phyloP scores from a whole-genome alignment of 2,329 filamentous ascomycete genomes.

The Colletotrichum sojae region DNA sequence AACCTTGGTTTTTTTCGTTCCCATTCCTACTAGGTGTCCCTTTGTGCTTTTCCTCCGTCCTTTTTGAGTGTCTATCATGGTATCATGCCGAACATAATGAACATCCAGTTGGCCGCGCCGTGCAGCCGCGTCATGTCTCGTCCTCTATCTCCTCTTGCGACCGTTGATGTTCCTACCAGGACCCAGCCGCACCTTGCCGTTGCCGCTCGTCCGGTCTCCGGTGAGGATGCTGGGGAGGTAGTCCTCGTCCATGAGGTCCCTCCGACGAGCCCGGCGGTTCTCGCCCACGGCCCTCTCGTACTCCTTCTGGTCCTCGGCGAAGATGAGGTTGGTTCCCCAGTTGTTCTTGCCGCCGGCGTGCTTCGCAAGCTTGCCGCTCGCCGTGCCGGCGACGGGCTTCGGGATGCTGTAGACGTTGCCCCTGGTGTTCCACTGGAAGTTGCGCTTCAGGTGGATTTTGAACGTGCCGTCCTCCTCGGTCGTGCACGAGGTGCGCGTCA shows the following conservation, averaged over 20 bases:
- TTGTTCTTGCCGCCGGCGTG: constrained; percentile 81
- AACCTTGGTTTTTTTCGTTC: constrained; percentile 29
- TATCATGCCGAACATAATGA: constrained; percentile 41
- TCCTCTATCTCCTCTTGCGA: constrained; percentile 24
- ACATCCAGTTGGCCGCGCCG: constrained; percentile 21
- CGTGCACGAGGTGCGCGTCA: constrained; percentile 88
- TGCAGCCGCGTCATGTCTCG: neutral
- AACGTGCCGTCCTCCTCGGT: constrained; percentile 87
- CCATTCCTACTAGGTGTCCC: constrained; percentile 15
- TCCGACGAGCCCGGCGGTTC: constrained; percentile 77
- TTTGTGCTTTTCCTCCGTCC: constrained; percentile 1
- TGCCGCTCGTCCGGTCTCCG: constrained; percentile 76
- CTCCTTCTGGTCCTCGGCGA: constrained; percentile 97
- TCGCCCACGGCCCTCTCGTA: constrained; percentile 76
- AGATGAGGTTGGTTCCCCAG: constrained; percentile 87
- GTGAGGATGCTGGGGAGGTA: constrained; percentile 89
- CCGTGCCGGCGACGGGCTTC: constrained; percentile 85
- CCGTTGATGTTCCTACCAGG: constrained; percentile 87
- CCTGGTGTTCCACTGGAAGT: constrained; percentile 96
- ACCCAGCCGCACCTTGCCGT: constrained; percentile 83
- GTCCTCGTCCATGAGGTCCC: constrained; percentile 95
- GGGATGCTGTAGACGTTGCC: constrained; percentile 95
- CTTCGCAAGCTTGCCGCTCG: constrained; percentile 81
- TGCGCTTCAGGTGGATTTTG: constrained; percentile 88
- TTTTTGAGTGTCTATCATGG: constrained; percentile 38